Conservation (phyloP, 2,329 filamentous ascomycete genomes). For the Hypoxylon rubiginosum region DNA sequence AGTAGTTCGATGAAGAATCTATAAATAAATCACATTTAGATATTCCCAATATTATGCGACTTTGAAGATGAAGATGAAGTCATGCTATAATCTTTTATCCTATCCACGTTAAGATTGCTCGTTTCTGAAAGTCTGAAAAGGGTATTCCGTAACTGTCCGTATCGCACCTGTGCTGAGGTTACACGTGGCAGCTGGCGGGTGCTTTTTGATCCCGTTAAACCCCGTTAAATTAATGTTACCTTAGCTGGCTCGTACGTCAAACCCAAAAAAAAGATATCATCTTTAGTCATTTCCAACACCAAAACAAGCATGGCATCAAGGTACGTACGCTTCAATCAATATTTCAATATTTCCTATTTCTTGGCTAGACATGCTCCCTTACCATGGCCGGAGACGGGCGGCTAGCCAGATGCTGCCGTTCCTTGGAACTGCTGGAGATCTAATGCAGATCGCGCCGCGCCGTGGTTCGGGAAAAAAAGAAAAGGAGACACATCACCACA, state of each 20-base stretch:
- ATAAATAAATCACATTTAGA: background rate
- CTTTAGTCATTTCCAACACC: slow-evolving; percentile 1
- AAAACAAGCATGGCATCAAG: slow-evolving; percentile 49
- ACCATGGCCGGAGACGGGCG: slow-evolving; percentile 9
- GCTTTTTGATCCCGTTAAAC: slow-evolving; percentile 24
- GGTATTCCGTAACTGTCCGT: too few species aligned
- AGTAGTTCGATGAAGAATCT: background rate
- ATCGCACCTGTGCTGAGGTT: slow-evolving; percentile 1
- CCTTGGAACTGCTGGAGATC: slow-evolving; percentile 31
- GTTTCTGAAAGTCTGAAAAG: background rate
- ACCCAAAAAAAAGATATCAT: slow-evolving; percentile 18
- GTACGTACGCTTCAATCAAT: slow-evolving; percentile 40
- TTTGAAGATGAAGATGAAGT: background rate
- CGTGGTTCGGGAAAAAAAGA: background rate
- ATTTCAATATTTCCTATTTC: background rate
- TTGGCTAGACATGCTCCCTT: slow-evolving; percentile 3
- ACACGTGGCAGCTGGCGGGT: slow-evolving; percentile 39
- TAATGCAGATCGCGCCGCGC: slow-evolving; percentile 30
- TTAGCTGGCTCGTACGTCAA: slow-evolving; percentile 10
- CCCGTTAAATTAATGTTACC: slow-evolving; percentile 30
- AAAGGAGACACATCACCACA: slow-evolving; percentile 1
- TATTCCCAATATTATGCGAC: background rate
- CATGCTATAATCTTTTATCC: background rate
- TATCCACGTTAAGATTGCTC: background rate
- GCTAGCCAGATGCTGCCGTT: slow-evolving; percentile 5